Conservation (phyloP, 768 basidiomycete genomes). For the Terana coerulea region DNA sequence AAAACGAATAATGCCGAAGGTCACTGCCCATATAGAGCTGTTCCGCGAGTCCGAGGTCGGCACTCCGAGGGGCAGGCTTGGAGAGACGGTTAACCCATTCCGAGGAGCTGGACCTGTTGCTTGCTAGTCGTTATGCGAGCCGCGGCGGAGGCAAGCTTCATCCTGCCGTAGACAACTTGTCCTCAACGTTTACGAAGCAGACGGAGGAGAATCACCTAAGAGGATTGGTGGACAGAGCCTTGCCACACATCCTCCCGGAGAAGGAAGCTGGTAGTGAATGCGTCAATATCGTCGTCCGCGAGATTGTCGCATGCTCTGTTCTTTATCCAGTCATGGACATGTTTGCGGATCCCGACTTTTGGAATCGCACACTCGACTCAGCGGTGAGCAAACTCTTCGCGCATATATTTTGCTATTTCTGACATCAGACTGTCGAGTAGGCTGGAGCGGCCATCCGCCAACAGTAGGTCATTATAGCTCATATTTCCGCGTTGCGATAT, state of each 20-base stretch:
- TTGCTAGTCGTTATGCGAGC: conserved; percentile 78
- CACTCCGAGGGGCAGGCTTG: conserved; percentile 76
- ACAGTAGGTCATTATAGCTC: conserved; percentile 52
- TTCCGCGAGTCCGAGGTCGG: conserved; percentile 88
- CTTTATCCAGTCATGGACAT: conserved; percentile 89
- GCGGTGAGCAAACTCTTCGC: too few relatives aligned
- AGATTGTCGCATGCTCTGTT: conserved; percentile 79
- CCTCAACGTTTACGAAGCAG: conserved; percentile 85
- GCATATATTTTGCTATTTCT: conserved; percentile 3
- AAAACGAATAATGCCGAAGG: conserved; percentile 80
- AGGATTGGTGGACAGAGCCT: conserved; percentile 60
- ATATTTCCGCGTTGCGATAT: not conserved
- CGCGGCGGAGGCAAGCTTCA: conserved; percentile 68
- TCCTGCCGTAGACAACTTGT: conserved; percentile 82
- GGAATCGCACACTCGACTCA: conserved; percentile 92
- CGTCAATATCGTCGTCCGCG: conserved; percentile 70
- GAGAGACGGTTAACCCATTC: conserved; percentile 84
- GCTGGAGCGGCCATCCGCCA: conserved; percentile 70
- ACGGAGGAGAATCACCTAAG: conserved; percentile 86
- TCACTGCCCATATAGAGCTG: conserved; percentile 86
- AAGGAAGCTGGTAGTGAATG: conserved; percentile 69
- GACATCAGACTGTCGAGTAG: conserved; percentile 26
- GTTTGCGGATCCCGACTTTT: conserved; percentile 94
- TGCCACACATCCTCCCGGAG: conserved; percentile 73
- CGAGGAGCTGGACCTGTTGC: conserved; percentile 82